Evolutionary conservation across 2,329 filamentous ascomycete genomes (phyloP), one percentile per base, ranked within the genome.

Genomic region (Fusarium heterosporum): DNA sequence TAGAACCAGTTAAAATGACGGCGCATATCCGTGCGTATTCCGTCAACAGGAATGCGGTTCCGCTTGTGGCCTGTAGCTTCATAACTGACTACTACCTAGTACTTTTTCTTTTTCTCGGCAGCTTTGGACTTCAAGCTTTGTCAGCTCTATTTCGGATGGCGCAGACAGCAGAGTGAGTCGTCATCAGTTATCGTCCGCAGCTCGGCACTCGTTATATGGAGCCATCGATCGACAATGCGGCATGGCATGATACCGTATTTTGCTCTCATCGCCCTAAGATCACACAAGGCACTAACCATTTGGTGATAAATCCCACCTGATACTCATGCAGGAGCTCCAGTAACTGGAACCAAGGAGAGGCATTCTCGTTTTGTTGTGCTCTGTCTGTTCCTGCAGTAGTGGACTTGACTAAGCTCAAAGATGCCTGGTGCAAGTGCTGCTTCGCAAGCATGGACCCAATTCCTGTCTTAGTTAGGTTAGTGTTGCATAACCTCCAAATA

Each of bases 351-450:
- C 41, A 48, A 62, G 43, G 51, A 67, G 43, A 57, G 66, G 55
- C 66, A 68, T 38, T 60, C 61, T 42, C 51, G 36, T 26, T 46
- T 69, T 61, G 52, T 51, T 40, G 59, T 39, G 55, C 48, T 47
- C 28, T 61, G 70, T 47, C 28, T 61, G 70, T 73, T 72, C 70
- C 70, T 72, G 70, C 70, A 72, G 70, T 72, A 72, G 69, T 64
- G 52, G 55, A 30, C 50, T 59, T 41, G 45, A 63, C 70, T 70
- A 69, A 49, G 47, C 70, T 61, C 57, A 34, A 59, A 55, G 41
- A 51, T 48, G 45, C 60, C 51, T 67, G 64, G 56, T 42, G 52
- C 51, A 36, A 38, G 55, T 42, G 52, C 40, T 46, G 32, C 19
- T 36, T 45, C 32, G 29, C 58, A 51, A 51, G 51, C 34, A 45